Conservation (phyloP, 1,284 basidiomycete genomes). For the Coniferiporia weirii region DNA sequence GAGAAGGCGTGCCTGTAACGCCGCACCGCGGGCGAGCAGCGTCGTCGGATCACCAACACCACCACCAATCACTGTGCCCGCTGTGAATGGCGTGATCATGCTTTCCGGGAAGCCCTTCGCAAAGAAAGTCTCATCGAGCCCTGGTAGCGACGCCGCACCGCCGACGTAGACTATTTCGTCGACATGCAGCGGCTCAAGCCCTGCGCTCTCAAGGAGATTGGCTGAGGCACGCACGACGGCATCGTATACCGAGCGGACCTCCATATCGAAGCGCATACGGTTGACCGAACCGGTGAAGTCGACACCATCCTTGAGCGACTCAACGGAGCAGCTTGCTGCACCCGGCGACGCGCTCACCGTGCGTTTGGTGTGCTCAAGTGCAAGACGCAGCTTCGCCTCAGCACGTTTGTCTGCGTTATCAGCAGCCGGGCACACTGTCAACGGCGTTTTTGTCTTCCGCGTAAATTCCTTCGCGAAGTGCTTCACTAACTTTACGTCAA, state of each 20-base stretch:
- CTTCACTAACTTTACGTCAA: conserved; percentile 82
- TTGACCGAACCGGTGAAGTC: conserved; percentile 95
- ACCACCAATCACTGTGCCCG: conserved; percentile 63
- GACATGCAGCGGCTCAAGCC: conserved; percentile 73
- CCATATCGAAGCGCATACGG: conserved; percentile 89
- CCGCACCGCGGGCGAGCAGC: conserved; percentile 85
- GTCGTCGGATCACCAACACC: conserved; percentile 82
- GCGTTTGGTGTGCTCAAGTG: conserved; percentile 93
- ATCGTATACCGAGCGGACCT: conserved; percentile 71
- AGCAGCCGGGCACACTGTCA: conserved; percentile 57
- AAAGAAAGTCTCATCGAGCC: conserved; percentile 71
- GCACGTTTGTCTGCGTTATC: conserved; percentile 76
- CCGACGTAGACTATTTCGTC: conserved; percentile 94
- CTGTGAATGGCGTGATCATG: conserved; percentile 57
- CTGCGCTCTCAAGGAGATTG: conserved; percentile 56
- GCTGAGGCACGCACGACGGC: conserved; percentile 60
- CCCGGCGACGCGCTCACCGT: conserved; percentile 86
- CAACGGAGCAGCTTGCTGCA: conserved; percentile 87
- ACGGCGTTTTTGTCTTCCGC: conserved; percentile 87
- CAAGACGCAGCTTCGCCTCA: conserved; percentile 88
- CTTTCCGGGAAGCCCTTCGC: conserved; percentile 67
- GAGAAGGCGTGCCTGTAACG: conserved; percentile 78
- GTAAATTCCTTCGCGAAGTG: conserved; percentile 97
- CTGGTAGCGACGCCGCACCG: conserved; percentile 81
- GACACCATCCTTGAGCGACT: conserved; percentile 90